Base-by-base conservation (phyloP, 495 filamentous ascomycete genomes). In the Penicillium macrosclerotiorum region DNA sequence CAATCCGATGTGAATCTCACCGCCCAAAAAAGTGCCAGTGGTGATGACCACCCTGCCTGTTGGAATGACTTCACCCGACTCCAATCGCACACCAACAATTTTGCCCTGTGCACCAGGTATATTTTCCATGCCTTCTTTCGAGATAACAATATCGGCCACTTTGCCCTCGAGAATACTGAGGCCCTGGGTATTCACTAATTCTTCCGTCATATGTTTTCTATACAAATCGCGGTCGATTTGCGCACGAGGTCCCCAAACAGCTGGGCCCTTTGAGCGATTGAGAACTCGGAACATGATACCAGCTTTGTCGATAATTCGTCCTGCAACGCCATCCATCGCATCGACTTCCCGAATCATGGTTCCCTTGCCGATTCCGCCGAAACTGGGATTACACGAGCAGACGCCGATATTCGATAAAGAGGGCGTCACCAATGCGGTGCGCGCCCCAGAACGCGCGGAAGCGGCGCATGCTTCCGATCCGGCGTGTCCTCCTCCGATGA, bases 321-420 rank as follows among this genome's bases (percentile, higher is more conserved):
- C 92, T 0, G 86, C 85, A 8, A 98, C 77, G 2, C 93, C 93
- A 63, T 98, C 93, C 54, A 98, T 78, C 0, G 93, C 94, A 70
- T 98, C 93, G 22, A 98, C 83, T 64, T 98, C 93, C 2, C 92
- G 84, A 25, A 98, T 72, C 77, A 98, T 97, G 12, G 87, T 96
- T 8, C 93, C 93, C 66, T 98, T 98, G n/a, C 93, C 93, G 54
- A 98, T 98, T 24, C 93, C 93, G 35, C 93, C 93, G 62, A 98
- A 95, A 45, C 87, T 93, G 20, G 93, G 93, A 66, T 98, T 98
- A 73, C 93, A 98, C 39, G 92, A 96, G 69, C 94, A 97, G 16
- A 92, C 86, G 26, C 93, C 93, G 20, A 98, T 85, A 57, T 96
- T 95, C 38, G 89, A 82, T 42, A 90, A 60, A 45, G 82, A 86